phyloP scores from a whole-genome alignment of 192 early-diverging fungal genomes.

The Linnemannia schmuckeri region DNA sequence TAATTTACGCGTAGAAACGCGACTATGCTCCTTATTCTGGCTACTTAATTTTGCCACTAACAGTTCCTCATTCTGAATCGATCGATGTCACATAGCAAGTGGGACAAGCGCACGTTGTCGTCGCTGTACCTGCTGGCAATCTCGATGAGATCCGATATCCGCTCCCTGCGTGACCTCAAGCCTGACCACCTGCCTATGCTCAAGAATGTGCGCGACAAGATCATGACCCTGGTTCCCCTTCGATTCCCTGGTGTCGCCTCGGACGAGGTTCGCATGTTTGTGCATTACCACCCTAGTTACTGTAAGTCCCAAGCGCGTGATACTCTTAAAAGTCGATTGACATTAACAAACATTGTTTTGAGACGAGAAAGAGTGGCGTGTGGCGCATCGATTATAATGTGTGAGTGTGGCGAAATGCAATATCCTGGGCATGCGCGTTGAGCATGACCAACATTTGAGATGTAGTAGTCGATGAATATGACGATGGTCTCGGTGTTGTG shows the following conservation, averaged over 20 bases:
- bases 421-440: constrained; percentile 1
- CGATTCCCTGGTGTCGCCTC: constrained; percentile 62
- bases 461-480: background rate
- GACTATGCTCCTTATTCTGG: background rate
- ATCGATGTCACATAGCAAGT: constrained; percentile 64
- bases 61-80: background rate
- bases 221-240: constrained; percentile 57
- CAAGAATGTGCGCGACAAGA: constrained; percentile 69
- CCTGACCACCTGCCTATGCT: constrained; percentile 72
- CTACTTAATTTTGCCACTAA: background rate
- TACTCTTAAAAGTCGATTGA: background rate
- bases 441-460: constrained; percentile 4
- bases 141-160: constrained; percentile 65
- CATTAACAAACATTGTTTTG: background rate
- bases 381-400: background rate
- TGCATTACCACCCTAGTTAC: constrained; percentile 88
- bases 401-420: background rate
- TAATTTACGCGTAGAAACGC: background rate
- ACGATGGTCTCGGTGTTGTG: background rate
- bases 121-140: constrained; percentile 78
- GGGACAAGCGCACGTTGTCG: constrained; percentile 73
- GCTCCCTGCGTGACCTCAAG: constrained; percentile 74
- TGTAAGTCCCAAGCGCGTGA: constrained; percentile 57
- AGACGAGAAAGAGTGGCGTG: background rate
- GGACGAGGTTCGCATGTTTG: constrained; percentile 75